Evolutionary conservation across 2,329 filamentous ascomycete genomes (phyloP).

Genomic region (Colletotrichum australisinense): DNA sequence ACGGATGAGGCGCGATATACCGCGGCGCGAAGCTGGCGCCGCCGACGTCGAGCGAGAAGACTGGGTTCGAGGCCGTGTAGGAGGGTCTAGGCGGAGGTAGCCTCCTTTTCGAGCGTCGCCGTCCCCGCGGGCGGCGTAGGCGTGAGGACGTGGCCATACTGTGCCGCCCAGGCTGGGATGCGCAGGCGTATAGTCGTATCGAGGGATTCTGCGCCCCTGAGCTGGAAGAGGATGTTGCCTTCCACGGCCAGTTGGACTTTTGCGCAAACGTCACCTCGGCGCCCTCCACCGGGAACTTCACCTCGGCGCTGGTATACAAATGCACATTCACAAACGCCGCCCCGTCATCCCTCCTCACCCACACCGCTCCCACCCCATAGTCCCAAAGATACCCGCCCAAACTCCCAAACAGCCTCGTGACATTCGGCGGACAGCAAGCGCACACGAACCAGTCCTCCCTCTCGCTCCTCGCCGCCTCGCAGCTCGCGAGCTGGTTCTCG

Average conservation of each 20-base stretch:
- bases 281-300: constrained; percentile 51
- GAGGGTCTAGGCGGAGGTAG: constrained; percentile 59
- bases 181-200: constrained; percentile 58
- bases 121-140: constrained; percentile 46
- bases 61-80: constrained; percentile 51
- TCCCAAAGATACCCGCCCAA: constrained; percentile 69
- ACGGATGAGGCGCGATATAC: constrained; percentile 64
- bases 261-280: constrained; percentile 56
- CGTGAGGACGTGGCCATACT: constrained; percentile 44
- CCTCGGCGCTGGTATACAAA: constrained; percentile 62
- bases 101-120: constrained; percentile 53
- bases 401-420: constrained; percentile 65
- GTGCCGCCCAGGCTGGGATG: constrained; percentile 64
- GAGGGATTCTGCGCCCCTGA: constrained; percentile 44
- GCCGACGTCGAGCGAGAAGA: constrained; percentile 56
- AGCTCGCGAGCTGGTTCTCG: constrained; percentile 69
- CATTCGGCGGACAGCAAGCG: constrained; percentile 71
- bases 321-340: constrained; percentile 62
- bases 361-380: constrained; percentile 43
- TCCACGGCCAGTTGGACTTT: constrained; percentile 68
- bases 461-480: constrained; percentile 58
- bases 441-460: constrained; percentile 69
- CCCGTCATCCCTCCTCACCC: constrained; percentile 6
- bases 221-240: constrained; percentile 59
- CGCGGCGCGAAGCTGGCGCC: constrained; percentile 58